Evolutionary conservation across 805 yeast species (phyloP), one percentile per base, ranked within the genome.

Genomic region (Nakazawaea ambrosiae): DNA sequence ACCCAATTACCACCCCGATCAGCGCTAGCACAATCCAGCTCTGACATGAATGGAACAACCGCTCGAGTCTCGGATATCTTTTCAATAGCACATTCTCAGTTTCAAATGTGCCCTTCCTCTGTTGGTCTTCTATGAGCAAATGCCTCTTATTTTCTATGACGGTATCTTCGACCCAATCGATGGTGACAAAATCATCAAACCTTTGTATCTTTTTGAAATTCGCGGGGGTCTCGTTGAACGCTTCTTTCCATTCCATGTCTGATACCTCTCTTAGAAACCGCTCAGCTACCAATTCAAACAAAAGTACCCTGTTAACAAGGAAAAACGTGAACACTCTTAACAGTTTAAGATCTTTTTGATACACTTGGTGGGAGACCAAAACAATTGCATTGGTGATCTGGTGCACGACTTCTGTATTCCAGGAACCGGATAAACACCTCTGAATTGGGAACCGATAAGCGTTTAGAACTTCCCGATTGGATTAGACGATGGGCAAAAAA

Each of bases 1-100:
- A 49, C 4, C 99, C 99, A 37, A 89, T 81, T 3, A 69, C 45
- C 1, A 80, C 53, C 0, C 97, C 99, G 42, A 87, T 84, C 2
- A 70, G 47, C 0, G 89, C 81, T 25, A 92, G 61, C 0, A 83
- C 81, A 1, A 87, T 50, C 83, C 97, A 87, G 40, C 74, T 73
- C 48, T 73, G 78, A 2, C 68, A 56, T 1, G 68, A 54, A 8
- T 61, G 57, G 20, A 59, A 38, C 2, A 66, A 22, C 39, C 55
- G 54, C 23, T 52, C 55, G 27, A 43, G 40, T 14, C 51, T 15
- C 2, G 53, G 42, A 19, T 43, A 37, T 8, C 39, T 30, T 12
- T 46, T 40, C 20, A 44, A 49, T 17, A 46, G 26, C 25, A 49
- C 43, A 5, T 45, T 26, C 18, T 44, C 23, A 37, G 41, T 22